Evolutionary conservation across 2,329 filamentous ascomycete genomes (phyloP).

Genomic region (Orbilia quercus): DNA sequence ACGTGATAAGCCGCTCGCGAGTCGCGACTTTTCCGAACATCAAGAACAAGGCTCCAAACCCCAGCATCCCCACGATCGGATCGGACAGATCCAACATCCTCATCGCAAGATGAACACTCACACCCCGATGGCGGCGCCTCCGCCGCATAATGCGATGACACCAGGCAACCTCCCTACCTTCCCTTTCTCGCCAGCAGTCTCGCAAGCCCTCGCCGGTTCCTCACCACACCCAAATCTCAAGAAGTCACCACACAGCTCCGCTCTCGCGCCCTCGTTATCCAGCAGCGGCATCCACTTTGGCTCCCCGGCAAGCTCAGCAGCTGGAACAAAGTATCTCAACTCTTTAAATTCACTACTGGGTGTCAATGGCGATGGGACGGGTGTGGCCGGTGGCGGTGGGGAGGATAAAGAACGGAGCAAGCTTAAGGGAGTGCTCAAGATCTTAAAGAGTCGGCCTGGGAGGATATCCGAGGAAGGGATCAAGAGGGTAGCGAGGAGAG

Average conservation of each 20-base stretch:
- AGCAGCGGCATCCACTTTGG: conserved; percentile 50
- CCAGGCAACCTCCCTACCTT: conserved; percentile 48
- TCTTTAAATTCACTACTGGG: conserved; percentile 35
- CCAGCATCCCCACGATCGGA: background rate
- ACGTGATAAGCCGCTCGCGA: no score
- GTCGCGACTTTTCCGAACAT: no score
- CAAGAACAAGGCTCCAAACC: background rate
- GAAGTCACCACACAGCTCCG: conserved; percentile 52
- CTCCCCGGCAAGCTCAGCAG: conserved; percentile 50
- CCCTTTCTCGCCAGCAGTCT: conserved; percentile 51
- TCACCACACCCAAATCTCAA: conserved; percentile 51
- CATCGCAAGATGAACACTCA: conserved; percentile 44
- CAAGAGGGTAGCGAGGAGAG: conserved; percentile 74
- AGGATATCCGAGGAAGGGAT: conserved; percentile 76
- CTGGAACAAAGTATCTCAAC: conserved; percentile 45
- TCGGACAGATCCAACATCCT: background rate
- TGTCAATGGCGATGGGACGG: conserved; percentile 22
- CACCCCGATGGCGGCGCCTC: conserved; percentile 46
- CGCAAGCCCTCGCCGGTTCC: conserved; percentile 50
- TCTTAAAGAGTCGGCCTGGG: conserved; percentile 57
- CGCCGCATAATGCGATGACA: conserved; percentile 32
- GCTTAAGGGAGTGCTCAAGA: conserved; percentile 56
- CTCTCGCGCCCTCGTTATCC: conserved; percentile 47
- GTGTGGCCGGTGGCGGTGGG: conserved; percentile 21
- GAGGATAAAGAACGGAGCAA: conserved; percentile 51